Evolutionary conservation across 2,329 filamentous ascomycete genomes (phyloP).

Genomic region (Davidsoniella virescens): DNA sequence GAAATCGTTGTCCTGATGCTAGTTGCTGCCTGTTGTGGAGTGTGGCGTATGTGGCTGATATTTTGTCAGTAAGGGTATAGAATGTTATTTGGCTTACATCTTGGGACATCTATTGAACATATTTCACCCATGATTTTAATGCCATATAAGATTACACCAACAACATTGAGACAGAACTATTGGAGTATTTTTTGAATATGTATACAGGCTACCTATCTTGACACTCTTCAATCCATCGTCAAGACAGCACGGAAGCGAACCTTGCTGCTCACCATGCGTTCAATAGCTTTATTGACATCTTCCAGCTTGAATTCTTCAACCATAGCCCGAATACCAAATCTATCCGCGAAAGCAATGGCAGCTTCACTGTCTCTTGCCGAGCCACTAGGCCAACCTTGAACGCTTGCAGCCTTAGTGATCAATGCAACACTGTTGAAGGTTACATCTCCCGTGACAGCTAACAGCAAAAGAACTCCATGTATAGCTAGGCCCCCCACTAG

Average conservation of each 20-base stretch:
- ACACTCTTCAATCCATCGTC: constrained; percentile 19
- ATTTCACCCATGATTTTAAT: too few relatives aligned
- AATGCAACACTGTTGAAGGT: constrained; percentile 27
- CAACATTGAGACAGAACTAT: too few relatives aligned
- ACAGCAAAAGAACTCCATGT: constrained; percentile 41
- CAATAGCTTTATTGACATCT: constrained; percentile 29
- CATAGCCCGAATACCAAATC: constrained; percentile 47
- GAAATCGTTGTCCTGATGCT: too few relatives aligned
- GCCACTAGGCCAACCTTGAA: constrained; percentile 49
- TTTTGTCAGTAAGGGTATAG: too few relatives aligned
- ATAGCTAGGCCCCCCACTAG: constrained; percentile 37
- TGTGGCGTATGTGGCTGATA: too few relatives aligned
- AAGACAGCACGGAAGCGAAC: constrained; percentile 31
- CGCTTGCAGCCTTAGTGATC: constrained; percentile 35
- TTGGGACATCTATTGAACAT: too few relatives aligned
- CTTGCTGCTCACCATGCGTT: constrained; percentile 25
- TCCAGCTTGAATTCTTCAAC: constrained; percentile 47
- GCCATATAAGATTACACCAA: too few relatives aligned
- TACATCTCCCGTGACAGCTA: constrained; percentile 31
- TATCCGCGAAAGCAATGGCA: constrained; percentile 47
- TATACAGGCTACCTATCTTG: too few relatives aligned
- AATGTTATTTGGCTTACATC: too few relatives aligned
- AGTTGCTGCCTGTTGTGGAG: too few relatives aligned
- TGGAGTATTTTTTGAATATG: too few relatives aligned
- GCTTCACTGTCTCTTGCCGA: constrained; percentile 47